Evolutionary conservation across 2,329 filamentous ascomycete species (phyloP), one percentile per base, ranked within the genome.

Genomic region (Chaetomium olivaceum): DNA sequence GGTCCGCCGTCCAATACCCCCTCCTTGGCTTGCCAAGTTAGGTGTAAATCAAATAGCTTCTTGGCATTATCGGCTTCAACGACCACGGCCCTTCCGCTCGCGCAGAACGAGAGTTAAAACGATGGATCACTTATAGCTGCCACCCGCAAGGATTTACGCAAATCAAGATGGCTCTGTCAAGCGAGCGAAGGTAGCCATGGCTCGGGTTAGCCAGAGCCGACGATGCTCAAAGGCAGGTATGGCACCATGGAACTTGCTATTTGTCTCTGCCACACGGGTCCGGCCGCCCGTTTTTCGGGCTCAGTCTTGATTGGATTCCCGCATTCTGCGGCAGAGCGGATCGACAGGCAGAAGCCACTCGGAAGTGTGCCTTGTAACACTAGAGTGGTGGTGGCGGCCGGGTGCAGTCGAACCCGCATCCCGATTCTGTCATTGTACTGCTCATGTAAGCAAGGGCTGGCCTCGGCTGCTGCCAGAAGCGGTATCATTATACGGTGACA

Each of bases 341-440:
- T 62, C 61, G 46, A 46, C 50, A 55, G 39, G 33, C 16, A 25
- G n/a, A 52, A 62, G 58, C 70, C 66, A 69, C 63, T 69, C 66
- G 70, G 67, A 68, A 68, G 21, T n/a, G n/a, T 62, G 58, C 43
- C 60, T 54, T 54, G 43, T 39, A 43, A 46, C 57, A 57, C 16
- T 16, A 16, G 51, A 33, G 36, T 55, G 61, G 62, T 59, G 63
- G 51, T 54, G 48, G 54, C 51, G 25, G 55, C 55, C 36, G 36
- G 62, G 36, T 60, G 58, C 62, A 67, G 55, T 51, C 60, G 43
- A 71, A 39, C 62, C 58, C 57, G 69, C 69, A 68, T 64, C 31
- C 51, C 33, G 51, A 11, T 29, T 61, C 29, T 48, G 67, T 69
- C 67, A 69, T 58, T 65, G 61, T 69, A 64, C 64, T 62, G 27